Evolutionary conservation across 164 flowering plant genomes (phyloP).

Genomic region (Berberis vulgaris): DNA sequence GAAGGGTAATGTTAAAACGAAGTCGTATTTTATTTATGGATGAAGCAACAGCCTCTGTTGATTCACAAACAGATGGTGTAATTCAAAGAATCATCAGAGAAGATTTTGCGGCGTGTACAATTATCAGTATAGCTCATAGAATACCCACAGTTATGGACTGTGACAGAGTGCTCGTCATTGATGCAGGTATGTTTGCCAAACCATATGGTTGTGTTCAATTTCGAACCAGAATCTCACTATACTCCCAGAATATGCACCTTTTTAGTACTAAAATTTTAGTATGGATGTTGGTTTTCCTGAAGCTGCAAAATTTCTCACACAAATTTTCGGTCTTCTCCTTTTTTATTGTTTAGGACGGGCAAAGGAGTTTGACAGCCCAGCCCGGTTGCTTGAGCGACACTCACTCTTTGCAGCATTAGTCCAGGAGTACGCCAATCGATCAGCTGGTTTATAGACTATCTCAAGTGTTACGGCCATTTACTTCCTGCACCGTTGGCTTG

Average conservation of each 20-base stretch:
- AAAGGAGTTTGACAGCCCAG: constrained; percentile 71
- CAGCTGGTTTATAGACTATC: constrained; percentile 39
- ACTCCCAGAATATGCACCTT: too few relatives aligned
- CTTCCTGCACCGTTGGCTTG: neutral
- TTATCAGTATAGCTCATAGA: constrained; percentile 92
- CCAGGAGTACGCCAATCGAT: constrained; percentile 83
- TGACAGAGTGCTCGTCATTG: constrained; percentile 67
- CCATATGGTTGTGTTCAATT: neutral
- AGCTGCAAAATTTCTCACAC: neutral
- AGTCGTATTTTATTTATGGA: constrained; percentile 81
- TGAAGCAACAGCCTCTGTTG: constrained; percentile 95
- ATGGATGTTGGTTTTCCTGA: neutral
- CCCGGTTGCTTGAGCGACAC: constrained; percentile 60
- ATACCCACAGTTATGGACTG: constrained; percentile 97
- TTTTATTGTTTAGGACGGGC: constrained; percentile 47
- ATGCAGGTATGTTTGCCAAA: constrained; percentile 48
- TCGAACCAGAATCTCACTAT: too few relatives aligned
- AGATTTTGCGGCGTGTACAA: constrained; percentile 68
- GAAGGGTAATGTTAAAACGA: constrained; percentile 69
- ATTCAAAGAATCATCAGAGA: constrained; percentile 79
- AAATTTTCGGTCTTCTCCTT: neutral
- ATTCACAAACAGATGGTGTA: constrained; percentile 80
- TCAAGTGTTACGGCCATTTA: neutral
- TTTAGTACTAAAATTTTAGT: too few relatives aligned
- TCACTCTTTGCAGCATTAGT: constrained; percentile 83